A percentile compares a stretch with the other conserved stretches of the same genome.
Evolutionary conservation across 1,284 basidiomycete genomes (phyloP).

Genomic region (Hypsizygus ulmarius): DNA sequence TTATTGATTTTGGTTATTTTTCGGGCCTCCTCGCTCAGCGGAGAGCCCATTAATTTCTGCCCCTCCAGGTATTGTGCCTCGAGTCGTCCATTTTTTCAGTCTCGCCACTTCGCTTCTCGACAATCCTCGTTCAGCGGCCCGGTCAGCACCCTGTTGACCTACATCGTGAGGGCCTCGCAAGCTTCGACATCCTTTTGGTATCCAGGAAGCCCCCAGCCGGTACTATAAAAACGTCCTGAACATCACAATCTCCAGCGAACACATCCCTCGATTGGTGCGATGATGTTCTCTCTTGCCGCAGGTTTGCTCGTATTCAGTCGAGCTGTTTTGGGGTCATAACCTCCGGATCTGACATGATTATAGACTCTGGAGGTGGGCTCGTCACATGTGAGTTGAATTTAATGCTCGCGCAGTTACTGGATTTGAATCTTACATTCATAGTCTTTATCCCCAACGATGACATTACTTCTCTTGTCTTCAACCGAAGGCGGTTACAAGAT

Average conservation of each 20-base stretch:
- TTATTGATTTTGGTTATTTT: too few species aligned
- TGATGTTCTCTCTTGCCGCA: conserved; percentile 22
- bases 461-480: conserved; percentile 43
- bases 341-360: conserved; percentile 38
- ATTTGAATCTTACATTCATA: conserved; percentile 10
- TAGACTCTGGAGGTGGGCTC: conserved; percentile 45
- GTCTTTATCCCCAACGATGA: conserved; percentile 43
- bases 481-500: conserved; percentile 45
- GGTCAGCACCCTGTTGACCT: too few species aligned
- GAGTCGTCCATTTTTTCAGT: too few species aligned
- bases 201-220: conserved; percentile 8
- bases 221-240: conserved; percentile 9
- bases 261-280: conserved; percentile 11
- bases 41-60: too few species aligned
- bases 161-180: too few species aligned
- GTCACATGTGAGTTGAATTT: conserved; percentile 32
- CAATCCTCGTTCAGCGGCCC: too few species aligned
- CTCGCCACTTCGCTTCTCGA: too few species aligned
- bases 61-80: neutral
- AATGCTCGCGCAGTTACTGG: neutral
- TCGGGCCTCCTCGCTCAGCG: too few species aligned
- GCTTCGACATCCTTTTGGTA: too few species aligned
- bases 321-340: conserved; percentile 39
- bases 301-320: conserved; percentile 25
- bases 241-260: neutral